Base-by-base conservation (phyloP, 495 filamentous ascomycete species). In the Bacidia rubella region DNA sequence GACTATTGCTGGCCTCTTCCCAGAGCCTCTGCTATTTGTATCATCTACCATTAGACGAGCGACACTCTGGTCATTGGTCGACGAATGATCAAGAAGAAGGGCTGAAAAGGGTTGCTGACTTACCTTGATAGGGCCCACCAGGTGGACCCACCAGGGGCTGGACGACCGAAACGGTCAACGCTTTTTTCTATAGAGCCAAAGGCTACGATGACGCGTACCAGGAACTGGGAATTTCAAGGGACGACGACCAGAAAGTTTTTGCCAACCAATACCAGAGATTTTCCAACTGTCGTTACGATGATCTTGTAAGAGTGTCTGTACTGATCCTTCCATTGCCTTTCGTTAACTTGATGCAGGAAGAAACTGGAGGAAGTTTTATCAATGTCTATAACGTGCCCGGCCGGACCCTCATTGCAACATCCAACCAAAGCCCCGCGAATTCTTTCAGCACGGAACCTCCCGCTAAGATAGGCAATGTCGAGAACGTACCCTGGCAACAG, bases 321-420 rank as follows among this genome's bases (percentile, higher is more conserved):
- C 15, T 9, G 5, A 17, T 20, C 19, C 9, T 9, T 44, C 5
- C 41, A 9, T 9, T 22, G 20, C 41, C 5, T 17, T 9, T 9
- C 7, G 41, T 22, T 44, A 17, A 44, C 41, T n/a, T 7, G 17
- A 44, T 5, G 7, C 29, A 44, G 41, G 20, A 44, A 44, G 41
- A 44, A 20, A 44, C 41, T 17, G 41, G 41, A 44, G 41, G 9
- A 7, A 39, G n/a, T 12, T 51, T 11, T 26, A 35, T 32, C 2
- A 53, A 53, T 20, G 38, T 44, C 11, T 53, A 53, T 27, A 51
- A 51, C 35, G 27, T 51, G 11, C 24, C 48, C 3, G 48, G 48
- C 15, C 40, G 27, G 19, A 51, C 48, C 11, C 40, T 51, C 19
- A 20, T 51, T 29, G 48, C 23, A 9, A 26, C 19, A 5, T 38